Evolutionary conservation across 345 rosid genomes (phyloP).

Genomic region (Excoecaria cochinchinensis): DNA sequence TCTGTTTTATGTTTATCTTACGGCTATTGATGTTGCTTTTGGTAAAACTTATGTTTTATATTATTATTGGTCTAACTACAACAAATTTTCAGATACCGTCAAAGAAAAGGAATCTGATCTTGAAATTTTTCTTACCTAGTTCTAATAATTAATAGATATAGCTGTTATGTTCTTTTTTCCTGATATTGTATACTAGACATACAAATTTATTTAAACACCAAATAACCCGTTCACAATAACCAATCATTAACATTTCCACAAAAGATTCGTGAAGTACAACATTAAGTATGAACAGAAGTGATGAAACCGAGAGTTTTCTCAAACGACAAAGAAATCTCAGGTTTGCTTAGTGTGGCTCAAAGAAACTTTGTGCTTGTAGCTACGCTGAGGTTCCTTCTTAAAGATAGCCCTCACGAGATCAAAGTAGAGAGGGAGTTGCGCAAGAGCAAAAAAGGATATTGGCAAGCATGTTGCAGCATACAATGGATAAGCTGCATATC

Average conservation of each 20-base stretch:
- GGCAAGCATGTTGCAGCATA: constrained; percentile 47
- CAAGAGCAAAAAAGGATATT: constrained; percentile 36
- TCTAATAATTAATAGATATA: not conserved
- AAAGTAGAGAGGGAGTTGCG: constrained; percentile 46
- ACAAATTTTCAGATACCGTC: constrained; percentile 39
- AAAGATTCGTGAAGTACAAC: not conserved
- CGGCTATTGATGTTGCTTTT: not conserved
- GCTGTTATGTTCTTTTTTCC: not conserved
- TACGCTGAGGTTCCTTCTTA: not conserved
- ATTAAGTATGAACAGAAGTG: not conserved
- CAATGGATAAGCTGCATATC: constrained; percentile 37
- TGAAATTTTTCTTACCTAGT: not conserved
- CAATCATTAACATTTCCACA: not conserved
- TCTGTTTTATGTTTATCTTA: not conserved
- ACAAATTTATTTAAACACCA: too few species aligned
- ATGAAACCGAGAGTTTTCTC: not conserved
- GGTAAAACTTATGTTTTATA: not conserved
- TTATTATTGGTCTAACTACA: constrained; percentile 15
- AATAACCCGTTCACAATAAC: too few species aligned
- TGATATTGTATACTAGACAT: not conserved
- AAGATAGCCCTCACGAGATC: constrained; percentile 27
- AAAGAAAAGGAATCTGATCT: constrained; percentile 34
- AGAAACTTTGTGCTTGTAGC: constrained; percentile 14
- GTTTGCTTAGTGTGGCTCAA: not conserved
- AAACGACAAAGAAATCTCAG: not conserved